phyloP scores from a whole-genome alignment of 2,329 filamentous ascomycete genomes.

The Fusarium newnesense region DNA sequence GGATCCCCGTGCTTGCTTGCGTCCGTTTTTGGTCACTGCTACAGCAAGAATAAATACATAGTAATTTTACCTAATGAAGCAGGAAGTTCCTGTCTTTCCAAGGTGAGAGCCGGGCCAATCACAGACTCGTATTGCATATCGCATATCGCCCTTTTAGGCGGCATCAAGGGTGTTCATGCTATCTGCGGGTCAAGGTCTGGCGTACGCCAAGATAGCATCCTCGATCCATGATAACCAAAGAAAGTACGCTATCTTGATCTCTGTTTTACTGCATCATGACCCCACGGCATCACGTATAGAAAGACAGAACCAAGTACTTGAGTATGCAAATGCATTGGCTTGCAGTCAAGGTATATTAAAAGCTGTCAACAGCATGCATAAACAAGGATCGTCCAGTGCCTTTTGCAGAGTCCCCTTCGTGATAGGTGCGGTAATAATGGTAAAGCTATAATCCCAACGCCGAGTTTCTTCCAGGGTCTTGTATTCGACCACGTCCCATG shows the following conservation, averaged over 20 bases:
- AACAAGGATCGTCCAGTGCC: slow-evolving; percentile 40
- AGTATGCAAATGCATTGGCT: slow-evolving; percentile 28
- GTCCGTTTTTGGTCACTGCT: slow-evolving; percentile 7
- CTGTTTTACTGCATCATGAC: not conserved
- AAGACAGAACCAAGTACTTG: not conserved
- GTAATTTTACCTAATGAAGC: slow-evolving; percentile 35
- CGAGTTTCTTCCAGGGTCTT: slow-evolving; percentile 39
- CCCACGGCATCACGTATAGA: not conserved
- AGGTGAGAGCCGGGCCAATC: slow-evolving; percentile 36
- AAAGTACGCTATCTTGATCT: not conserved
- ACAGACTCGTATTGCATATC: not conserved
- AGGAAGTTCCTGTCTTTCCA: slow-evolving; percentile 17
- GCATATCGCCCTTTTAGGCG: slow-evolving; percentile 8
- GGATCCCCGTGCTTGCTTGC: slow-evolving; percentile 2
- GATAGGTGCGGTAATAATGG: slow-evolving; percentile 37
- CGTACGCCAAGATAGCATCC: slow-evolving; percentile 18
- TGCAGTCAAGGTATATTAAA: slow-evolving; percentile 37
- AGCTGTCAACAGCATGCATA: slow-evolving; percentile 27
- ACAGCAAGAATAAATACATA: slow-evolving; percentile 7
- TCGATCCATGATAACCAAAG: slow-evolving; percentile 1
- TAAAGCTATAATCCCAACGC: slow-evolving; percentile 41
- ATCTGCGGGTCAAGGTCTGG: slow-evolving; percentile 21
- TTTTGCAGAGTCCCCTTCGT: slow-evolving; percentile 42
- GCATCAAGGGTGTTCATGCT: slow-evolving; percentile 25
- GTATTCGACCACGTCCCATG: slow-evolving; percentile 41